Base-by-base conservation (phyloP, 805 yeast genomes). In the Lachancea lanzarotensis region DNA sequence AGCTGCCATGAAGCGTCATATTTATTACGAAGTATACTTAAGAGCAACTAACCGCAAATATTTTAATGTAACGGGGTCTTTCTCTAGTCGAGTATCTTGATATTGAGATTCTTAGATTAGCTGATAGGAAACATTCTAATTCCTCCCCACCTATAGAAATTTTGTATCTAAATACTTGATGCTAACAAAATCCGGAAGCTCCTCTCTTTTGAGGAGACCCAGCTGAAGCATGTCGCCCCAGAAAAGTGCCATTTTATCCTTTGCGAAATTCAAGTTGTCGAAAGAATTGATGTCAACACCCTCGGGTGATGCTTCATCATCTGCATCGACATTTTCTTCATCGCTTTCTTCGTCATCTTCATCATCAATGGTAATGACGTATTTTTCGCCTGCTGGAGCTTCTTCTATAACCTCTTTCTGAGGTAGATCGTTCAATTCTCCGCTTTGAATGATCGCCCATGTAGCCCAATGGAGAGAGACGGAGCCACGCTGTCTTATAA, bases 371-470 rank as follows among this genome's bases (percentile, higher is more conserved):
- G 44, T 65, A 18, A 60, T 55, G 36, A 61, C 68, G 55, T 78
- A 78, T 17, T 62, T 66, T 48, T 77, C 77, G 38, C 81, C 78
- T 46, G 75, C 78, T 27, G 84, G 71, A 3, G 84, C 86, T n/a
- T 69, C 54, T 45, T 70, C 74, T 26, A 66, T 60, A 13, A 59
- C 58, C 22, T 60, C 66, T 43, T 64, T 54, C 15, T 49, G 35
- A 1, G 26, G 27, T 2, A 36, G 38, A 3, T 43, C 46, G 3
- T 46, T 39, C 35, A 67, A 46, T 46, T 65, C 60, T 15, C 78
- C 88, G 52, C 83, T 79, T 62, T 87, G 95, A 29, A 93, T 75
- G 35, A 93, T 73, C 1, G 95, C 98, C 98, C 98, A 91, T 22
- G 90, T 59, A 3, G 83, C 74, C 98, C 98, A 91, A 58, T 75